A percentile compares a stretch with the other conserved stretches of the same genome.
phyloP scores from a whole-genome alignment of 164 flowering plant species.

The Echeveria elegans region DNA sequence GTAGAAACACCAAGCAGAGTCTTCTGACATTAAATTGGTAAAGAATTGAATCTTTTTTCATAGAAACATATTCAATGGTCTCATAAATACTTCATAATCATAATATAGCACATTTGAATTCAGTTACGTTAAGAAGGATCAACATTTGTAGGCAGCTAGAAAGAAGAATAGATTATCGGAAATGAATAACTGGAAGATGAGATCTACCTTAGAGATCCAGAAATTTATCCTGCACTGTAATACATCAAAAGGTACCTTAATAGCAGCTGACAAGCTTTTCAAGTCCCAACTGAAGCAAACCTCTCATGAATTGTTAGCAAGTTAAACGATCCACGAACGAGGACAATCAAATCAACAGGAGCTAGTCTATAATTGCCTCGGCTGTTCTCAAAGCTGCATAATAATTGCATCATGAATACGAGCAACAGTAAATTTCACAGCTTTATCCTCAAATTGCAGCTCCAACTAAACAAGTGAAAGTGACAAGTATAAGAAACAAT shows the following conservation, averaged over 20 bases:
- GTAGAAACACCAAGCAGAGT: neutral
- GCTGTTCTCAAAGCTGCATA: slow-evolving; percentile 79
- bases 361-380: slow-evolving; percentile 33
- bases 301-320: neutral
- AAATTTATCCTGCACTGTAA: slow-evolving; percentile 72
- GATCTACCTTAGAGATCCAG: slow-evolving; percentile 83
- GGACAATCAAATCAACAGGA: neutral
- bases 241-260: slow-evolving; percentile 72
- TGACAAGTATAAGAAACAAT: neutral
- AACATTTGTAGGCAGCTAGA: neutral
- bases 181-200: neutral
- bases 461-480: slow-evolving; percentile 47
- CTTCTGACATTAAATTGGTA: neutral
- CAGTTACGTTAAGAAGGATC: neutral
- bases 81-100: no score
- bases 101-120: neutral
- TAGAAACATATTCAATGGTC: no score
- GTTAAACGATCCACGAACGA: neutral
- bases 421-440: slow-evolving; percentile 65
- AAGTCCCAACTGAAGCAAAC: slow-evolving; percentile 74
- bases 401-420: slow-evolving; percentile 87
- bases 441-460: slow-evolving; percentile 82
- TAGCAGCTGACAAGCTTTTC: slow-evolving; percentile 62
- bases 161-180: neutral
- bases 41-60: no score